These are phyloP conservation scores for Ehretia macrophylla DNA, from an alignment of 257 asterid genomes.

Conservation along the genomic window DNA sequence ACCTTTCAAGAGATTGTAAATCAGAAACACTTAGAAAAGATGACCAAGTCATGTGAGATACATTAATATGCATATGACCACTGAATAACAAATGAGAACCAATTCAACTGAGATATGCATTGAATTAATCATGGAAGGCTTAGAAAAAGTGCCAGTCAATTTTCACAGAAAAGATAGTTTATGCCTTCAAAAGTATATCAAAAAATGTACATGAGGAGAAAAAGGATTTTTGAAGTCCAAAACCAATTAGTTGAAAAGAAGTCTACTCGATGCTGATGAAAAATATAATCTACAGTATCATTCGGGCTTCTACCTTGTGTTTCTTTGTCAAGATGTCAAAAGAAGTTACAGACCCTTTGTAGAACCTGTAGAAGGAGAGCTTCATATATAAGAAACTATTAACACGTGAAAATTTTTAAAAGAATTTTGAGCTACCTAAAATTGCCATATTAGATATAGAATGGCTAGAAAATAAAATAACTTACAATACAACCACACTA, in stretches of 20 bases:
- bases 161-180: too few relatives aligned
- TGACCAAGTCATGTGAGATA: background rate
- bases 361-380: constrained; percentile 29
- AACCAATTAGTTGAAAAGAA: background rate
- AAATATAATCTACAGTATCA: background rate
- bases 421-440: too few relatives aligned
- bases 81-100: background rate
- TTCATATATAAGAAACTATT: background rate
- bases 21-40: too few relatives aligned
- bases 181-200: too few relatives aligned
- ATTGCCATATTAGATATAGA: too few relatives aligned
- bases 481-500: too few relatives aligned
- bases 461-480: too few relatives aligned
- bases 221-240: background rate
- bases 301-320: constrained; percentile 23
- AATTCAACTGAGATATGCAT: background rate
- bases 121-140: background rate
- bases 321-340: constrained; percentile 17
- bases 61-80: background rate
- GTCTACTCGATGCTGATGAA: background rate
- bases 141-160: too few relatives aligned
- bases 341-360: constrained; percentile 21
- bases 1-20: constrained; percentile 21
- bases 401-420: background rate
- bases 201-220: too few relatives aligned